These are phyloP conservation scores for Penicillium sp. DNA, from an alignment of 2,329 filamentous ascomycete species.

Conservation along the genomic window DNA sequence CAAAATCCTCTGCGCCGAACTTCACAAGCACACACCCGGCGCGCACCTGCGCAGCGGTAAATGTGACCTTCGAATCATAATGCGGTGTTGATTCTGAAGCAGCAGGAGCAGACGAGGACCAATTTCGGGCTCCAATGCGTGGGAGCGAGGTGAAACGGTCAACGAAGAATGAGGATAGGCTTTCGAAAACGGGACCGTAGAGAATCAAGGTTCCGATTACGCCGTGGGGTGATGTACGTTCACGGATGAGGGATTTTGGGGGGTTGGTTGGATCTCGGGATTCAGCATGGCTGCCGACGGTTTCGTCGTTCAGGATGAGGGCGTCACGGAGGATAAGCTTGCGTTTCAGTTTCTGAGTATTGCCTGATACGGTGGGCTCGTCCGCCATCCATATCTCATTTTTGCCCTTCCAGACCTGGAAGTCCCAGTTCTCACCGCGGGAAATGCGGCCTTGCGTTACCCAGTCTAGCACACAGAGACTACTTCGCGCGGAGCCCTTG, in stretches of 20 bases:
- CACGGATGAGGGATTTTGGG: conserved; percentile 34
- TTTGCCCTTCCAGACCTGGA: conserved; percentile 76
- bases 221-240: conserved; percentile 74
- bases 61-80: conserved; percentile 63
- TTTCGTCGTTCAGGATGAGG: conserved; percentile 70
- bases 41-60: conserved; percentile 80
- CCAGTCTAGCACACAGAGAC: conserved; percentile 89
- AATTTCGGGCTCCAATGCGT: conserved; percentile 81
- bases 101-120: conserved; percentile 48
- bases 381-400: conserved; percentile 72
- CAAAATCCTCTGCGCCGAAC: conserved; percentile 81
- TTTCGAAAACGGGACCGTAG: conserved; percentile 70
- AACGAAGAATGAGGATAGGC: conserved; percentile 75
- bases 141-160: conserved; percentile 78
- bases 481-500: conserved; percentile 45
- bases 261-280: conserved; percentile 9
- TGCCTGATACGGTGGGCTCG: conserved; percentile 13
- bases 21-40: conserved; percentile 85
- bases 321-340: conserved; percentile 84
- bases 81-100: conserved; percentile 43
- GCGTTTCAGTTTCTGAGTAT: conserved; percentile 35
- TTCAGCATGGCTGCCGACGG: conserved; percentile 32
- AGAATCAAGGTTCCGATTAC: conserved; percentile 86
- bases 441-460: conserved; percentile 86
- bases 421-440: conserved; percentile 86